These are phyloP conservation scores for Schwanniomyces occidentalis DNA, from an alignment of 805 yeast species.

Conservation along the genomic window DNA sequence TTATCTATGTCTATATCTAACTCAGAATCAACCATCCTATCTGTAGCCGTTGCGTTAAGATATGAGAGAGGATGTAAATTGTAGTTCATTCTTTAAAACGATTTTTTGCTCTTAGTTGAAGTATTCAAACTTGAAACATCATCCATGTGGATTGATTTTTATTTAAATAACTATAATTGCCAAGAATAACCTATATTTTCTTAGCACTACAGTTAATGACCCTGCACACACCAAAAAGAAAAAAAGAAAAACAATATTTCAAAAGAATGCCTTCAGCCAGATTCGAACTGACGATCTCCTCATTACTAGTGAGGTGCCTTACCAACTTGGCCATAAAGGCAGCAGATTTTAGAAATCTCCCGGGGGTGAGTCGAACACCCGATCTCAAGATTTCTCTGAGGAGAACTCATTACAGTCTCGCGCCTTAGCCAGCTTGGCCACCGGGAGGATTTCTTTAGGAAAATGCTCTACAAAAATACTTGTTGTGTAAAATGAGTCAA, in stretches of 20 bases:
- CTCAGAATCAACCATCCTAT: slow-evolving; percentile 22
- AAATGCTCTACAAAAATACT: too few relatives aligned
- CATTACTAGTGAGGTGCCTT: slow-evolving; percentile 37
- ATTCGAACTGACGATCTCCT: slow-evolving; percentile 33
- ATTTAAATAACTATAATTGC: too few relatives aligned
- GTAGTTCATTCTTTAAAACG: slow-evolving; percentile 38
- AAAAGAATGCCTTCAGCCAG: slow-evolving; percentile 29
- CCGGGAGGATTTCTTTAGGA: slow-evolving; percentile 32
- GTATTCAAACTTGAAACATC: too few relatives aligned
- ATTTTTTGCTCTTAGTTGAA: too few relatives aligned
- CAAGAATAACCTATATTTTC: too few relatives aligned
- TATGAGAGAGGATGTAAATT: slow-evolving; percentile 47
- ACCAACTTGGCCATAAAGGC: slow-evolving; percentile 38
- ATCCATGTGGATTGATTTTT: too few relatives aligned
- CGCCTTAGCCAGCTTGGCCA: slow-evolving; percentile 54
- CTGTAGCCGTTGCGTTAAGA: slow-evolving; percentile 32
- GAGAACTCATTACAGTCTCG: slow-evolving; percentile 44
- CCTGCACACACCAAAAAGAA: too few relatives aligned
- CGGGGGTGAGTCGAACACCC: slow-evolving; percentile 54
- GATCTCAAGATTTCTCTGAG: slow-evolving; percentile 47
- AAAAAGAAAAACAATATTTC: background rate
- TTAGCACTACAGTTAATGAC: too few relatives aligned
- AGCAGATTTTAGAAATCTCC: slow-evolving; percentile 30
- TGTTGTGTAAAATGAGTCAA: too few relatives aligned
- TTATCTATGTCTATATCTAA: slow-evolving; percentile 29